A percentile compares a stretch with the other conserved stretches of the same genome.
These are phyloP conservation scores for Umbellularia californica DNA, from an alignment of 164 flowering plant species.

Conservation along the genomic window DNA sequence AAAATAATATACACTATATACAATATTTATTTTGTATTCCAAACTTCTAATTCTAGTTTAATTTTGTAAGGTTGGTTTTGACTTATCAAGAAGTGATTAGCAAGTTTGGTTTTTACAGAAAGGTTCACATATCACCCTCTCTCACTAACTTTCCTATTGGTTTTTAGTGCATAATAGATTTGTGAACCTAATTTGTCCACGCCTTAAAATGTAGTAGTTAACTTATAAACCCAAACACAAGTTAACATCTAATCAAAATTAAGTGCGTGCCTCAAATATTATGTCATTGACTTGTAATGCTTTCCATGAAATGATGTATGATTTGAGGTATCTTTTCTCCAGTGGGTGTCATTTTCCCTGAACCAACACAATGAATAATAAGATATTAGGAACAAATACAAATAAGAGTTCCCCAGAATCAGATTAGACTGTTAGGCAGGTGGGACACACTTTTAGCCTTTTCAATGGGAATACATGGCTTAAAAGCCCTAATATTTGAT, in stretches of 20 bases:
- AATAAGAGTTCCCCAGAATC: background rate
- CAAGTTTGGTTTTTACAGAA: no score
- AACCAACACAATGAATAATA: background rate
- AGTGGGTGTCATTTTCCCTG: background rate
- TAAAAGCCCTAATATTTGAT: no score
- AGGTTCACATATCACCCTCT: no score
- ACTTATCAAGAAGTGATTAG: no score
- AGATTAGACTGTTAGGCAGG: background rate
- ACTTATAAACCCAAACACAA: no score
- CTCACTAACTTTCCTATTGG: no score
- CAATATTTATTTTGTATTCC: no score
- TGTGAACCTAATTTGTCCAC: background rate
- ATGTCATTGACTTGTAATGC: background rate
- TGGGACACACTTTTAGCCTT: background rate
- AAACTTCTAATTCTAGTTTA: no score
- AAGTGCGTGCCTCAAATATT: background rate
- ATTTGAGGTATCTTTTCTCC: background rate
- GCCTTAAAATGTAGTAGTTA: background rate
- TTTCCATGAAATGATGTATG: background rate
- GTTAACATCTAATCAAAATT: background rate
- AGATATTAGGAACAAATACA: background rate
- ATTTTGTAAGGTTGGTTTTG: no score
- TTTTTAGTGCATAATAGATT: no score
- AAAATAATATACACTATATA: no score
- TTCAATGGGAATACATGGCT: background rate